phyloP scores from a whole-genome alignment of 1,284 basidiomycete genomes.

The Rhizoctonia solani region DNA sequence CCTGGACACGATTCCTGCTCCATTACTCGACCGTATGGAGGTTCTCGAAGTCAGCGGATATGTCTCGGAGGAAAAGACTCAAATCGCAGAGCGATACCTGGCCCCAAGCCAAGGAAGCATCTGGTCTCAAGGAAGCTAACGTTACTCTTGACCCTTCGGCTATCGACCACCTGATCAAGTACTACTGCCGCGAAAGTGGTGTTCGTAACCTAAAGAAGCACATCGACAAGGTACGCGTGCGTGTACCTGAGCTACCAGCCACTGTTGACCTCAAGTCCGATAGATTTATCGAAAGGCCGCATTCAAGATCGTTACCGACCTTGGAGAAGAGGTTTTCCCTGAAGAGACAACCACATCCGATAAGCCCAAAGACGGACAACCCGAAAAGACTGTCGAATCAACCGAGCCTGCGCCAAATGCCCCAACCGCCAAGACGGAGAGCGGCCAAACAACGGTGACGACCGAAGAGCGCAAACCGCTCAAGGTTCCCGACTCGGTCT shows the following conservation, averaged over 20 bases:
- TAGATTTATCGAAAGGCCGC: conserved; percentile 98
- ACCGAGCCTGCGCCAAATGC: conserved; percentile 20
- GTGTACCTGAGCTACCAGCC: neutral
- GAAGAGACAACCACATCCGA: conserved; percentile 32
- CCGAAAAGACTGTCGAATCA: conserved; percentile 35
- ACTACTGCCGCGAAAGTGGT: conserved; percentile 96
- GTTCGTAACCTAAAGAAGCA: conserved; percentile 94
- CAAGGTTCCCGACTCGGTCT: conserved; percentile 76
- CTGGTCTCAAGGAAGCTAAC: conserved; percentile 83
- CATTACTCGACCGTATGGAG: conserved; percentile 95
- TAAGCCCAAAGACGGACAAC: conserved; percentile 40
- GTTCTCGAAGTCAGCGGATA: conserved; percentile 97
- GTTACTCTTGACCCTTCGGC: conserved; percentile 77
- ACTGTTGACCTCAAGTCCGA: neutral
- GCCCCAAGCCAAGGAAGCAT: conserved; percentile 92
- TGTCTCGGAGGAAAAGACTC: conserved; percentile 94
- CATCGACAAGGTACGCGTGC: conserved; percentile 78
- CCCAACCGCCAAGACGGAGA: conserved; percentile 36
- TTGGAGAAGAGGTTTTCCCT: conserved; percentile 87
- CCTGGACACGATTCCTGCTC: conserved; percentile 95
- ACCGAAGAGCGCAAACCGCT: conserved; percentile 82
- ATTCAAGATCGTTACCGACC: conserved; percentile 86
- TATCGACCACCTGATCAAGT: conserved; percentile 91
- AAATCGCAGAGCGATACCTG: conserved; percentile 90
- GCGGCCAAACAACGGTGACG: conserved; percentile 61